Conservation (phyloP, 2,329 filamentous ascomycete species). For the Dactylellina cionopaga region DNA sequence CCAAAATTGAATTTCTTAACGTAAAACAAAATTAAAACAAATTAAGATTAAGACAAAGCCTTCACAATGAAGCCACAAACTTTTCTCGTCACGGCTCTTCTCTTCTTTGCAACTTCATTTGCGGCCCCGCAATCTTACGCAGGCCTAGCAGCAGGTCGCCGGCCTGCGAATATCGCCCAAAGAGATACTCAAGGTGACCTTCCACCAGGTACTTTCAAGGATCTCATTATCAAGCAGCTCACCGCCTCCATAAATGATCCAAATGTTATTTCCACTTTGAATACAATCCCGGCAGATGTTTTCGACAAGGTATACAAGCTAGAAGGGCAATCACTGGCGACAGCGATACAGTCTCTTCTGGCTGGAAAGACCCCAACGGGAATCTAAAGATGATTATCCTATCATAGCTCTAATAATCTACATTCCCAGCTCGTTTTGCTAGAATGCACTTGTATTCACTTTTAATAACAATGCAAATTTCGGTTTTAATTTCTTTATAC, state of each 20-base stretch:
- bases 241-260: not conserved
- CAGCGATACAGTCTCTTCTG: no score
- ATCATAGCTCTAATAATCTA: no score
- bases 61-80: constrained; percentile 18
- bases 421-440: no score
- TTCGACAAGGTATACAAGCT: constrained; percentile 1
- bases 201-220: not conserved
- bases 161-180: no score
- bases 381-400: no score
- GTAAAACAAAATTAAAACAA: not conserved
- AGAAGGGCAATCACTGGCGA: no score
- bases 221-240: not conserved
- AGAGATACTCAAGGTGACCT: not conserved
- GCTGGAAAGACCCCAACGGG: no score
- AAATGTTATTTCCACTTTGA: not conserved
- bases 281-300: not conserved
- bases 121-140: not conserved
- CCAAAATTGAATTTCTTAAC: not conserved
- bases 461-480: no score
- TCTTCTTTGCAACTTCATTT: constrained; percentile 1
- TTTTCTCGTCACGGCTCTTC: constrained; percentile 1
- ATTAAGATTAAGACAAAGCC: no score
- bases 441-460: no score
- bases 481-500: no score
- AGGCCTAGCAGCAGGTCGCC: no score